Evolutionary conservation across 1,284 basidiomycete species (phyloP).

Genomic region (Ceratobasidium sp.): DNA sequence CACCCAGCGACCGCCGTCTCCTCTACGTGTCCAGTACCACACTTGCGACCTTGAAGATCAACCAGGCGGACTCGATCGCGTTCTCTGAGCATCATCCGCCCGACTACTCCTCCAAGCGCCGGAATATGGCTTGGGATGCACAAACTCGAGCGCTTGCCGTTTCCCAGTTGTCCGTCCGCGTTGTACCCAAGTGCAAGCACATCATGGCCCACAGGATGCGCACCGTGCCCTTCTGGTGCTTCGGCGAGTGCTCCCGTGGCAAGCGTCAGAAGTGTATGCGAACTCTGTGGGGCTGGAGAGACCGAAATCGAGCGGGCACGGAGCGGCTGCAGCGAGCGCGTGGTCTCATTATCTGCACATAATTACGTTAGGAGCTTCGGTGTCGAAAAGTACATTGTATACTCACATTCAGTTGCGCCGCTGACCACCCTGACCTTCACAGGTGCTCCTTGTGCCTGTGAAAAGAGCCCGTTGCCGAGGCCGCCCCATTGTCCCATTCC

Average conservation of each 20-base stretch:
- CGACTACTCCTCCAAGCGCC: constrained; percentile 48
- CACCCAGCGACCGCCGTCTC: constrained; percentile 63
- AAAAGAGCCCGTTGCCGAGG: constrained; percentile 82
- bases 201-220: constrained; percentile 60
- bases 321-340: constrained; percentile 69
- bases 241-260: constrained; percentile 59
- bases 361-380: not conserved
- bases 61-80: constrained; percentile 62
- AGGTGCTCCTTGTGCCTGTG: constrained; percentile 74
- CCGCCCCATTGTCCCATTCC: constrained; percentile 88
- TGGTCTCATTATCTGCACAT: constrained; percentile 70
- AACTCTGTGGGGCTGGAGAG: constrained; percentile 72
- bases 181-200: constrained; percentile 73
- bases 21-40: constrained; percentile 72
- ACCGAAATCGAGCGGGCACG: constrained; percentile 72
- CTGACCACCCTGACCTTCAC: constrained; percentile 81
- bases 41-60: constrained; percentile 70
- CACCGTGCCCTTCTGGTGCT: constrained; percentile 2
- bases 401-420: constrained; percentile 82
- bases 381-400: constrained; percentile 24
- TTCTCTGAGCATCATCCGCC: constrained; percentile 63
- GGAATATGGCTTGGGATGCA: constrained; percentile 68
- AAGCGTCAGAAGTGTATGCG: constrained; percentile 68
- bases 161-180: constrained; percentile 81
- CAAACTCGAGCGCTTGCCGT: constrained; percentile 77